Conservation (phyloP, 1,284 basidiomycete species). For the Mrakiaceae sp. region DNA sequence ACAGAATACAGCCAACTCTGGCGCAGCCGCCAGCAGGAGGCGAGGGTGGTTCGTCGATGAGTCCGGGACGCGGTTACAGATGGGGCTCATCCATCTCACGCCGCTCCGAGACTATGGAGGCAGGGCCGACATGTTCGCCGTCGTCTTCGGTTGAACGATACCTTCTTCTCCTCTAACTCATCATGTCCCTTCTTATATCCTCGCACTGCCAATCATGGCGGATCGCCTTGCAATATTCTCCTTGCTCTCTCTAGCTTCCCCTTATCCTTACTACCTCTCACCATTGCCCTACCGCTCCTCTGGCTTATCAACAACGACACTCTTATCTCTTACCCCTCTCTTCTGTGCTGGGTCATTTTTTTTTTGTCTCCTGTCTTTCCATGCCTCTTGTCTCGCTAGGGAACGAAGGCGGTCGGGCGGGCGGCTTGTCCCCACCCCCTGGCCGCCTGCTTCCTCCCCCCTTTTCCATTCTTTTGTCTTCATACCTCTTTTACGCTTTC, state of each 20-base stretch:
- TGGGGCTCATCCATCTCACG: background rate
- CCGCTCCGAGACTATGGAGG: background rate
- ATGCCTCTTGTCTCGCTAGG: too few relatives aligned
- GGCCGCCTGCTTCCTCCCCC: too few relatives aligned
- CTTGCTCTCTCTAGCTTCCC: background rate
- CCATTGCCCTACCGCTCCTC: too few relatives aligned
- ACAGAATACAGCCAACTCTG: background rate
- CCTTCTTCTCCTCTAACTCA: background rate
- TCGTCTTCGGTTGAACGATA: background rate
- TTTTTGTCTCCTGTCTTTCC: too few relatives aligned
- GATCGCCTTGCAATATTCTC: background rate
- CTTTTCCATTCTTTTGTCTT: too few relatives aligned
- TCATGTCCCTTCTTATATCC: background rate
- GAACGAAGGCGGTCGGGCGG: too few relatives aligned
- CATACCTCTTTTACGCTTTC: too few relatives aligned
- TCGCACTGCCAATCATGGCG: background rate
- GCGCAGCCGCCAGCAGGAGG: background rate
- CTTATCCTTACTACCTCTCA: background rate
- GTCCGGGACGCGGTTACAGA: background rate
- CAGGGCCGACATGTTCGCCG: background rate
- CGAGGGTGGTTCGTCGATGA: too few relatives aligned
- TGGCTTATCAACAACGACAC: too few relatives aligned
- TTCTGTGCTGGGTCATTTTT: too few relatives aligned
- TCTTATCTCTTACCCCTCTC: too few relatives aligned
- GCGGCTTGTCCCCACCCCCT: too few relatives aligned